A percentile compares a stretch with the other conserved stretches of the same genome.
phyloP scores from a whole-genome alignment of 768 basidiomycete genomes.

The Asterophora parasitica region DNA sequence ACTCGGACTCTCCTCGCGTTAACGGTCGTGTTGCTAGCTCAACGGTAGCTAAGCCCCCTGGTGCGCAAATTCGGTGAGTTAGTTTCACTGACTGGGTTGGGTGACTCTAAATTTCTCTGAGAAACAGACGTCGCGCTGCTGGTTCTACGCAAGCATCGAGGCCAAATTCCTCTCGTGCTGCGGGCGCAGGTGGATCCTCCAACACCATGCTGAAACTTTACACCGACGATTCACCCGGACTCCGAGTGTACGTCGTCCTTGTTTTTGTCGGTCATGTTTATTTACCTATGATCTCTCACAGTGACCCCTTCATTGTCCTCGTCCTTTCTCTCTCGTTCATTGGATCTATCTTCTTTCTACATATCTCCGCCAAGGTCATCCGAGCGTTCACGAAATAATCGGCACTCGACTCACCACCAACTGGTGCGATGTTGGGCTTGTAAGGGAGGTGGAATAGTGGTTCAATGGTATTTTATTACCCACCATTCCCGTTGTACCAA shows the following conservation, averaged over 20 bases:
- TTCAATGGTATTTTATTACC: constrained; percentile 27
- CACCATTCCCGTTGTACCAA: constrained; percentile 31
- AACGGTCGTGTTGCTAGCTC: constrained; percentile 37
- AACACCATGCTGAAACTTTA: constrained; percentile 99
- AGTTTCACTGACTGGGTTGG: neutral
- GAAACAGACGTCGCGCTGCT: constrained; percentile 67
- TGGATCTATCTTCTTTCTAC: constrained; percentile 97
- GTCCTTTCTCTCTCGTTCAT: constrained; percentile 96
- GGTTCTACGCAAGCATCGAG: constrained; percentile 52
- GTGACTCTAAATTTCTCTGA: neutral
- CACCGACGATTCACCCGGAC: constrained; percentile 96
- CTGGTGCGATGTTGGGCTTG: constrained; percentile 2
- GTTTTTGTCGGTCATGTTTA: neutral
- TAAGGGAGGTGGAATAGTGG: constrained; percentile 9
- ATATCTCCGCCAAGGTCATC: constrained; percentile 93
- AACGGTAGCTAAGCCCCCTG: constrained; percentile 67
- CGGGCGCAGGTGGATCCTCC: constrained; percentile 92
- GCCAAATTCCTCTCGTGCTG: constrained; percentile 85
- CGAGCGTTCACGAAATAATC: constrained; percentile 80
- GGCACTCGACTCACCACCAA: neutral
- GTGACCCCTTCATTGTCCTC: constrained; percentile 95
- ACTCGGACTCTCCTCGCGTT: constrained; percentile 65
- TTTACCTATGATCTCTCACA: constrained; percentile 24
- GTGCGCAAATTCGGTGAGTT: constrained; percentile 76
- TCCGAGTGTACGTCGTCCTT: constrained; percentile 79